These are phyloP conservation scores for Cladosporium sp. DNA, from an alignment of 2,329 filamentous ascomycete genomes.

Conservation along the genomic window DNA sequence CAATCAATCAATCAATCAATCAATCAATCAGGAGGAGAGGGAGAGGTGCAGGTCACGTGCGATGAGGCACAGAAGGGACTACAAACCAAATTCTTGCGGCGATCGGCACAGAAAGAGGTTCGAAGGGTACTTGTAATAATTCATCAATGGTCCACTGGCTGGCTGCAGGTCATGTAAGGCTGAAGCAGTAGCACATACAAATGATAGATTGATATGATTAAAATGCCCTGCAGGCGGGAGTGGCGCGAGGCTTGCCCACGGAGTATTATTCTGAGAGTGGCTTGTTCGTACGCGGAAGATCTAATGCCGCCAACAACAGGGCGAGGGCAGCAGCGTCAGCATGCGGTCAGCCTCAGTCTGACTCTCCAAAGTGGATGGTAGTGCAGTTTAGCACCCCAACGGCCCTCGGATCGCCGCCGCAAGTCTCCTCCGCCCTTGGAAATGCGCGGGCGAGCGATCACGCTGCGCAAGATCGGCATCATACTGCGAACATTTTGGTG, in stretches of 20 bases:
- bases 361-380: not conserved
- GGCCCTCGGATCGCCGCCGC: conserved; percentile 5
- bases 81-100: conserved; percentile 10
- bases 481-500: conserved; percentile 12
- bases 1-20: not conserved
- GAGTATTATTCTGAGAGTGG: not conserved
- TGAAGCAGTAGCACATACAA: not conserved
- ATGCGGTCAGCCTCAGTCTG: not conserved
- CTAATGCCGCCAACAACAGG: not conserved
- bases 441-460: conserved; percentile 6
- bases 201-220: not conserved
- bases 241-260: not conserved
- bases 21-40: not conserved
- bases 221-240: not conserved
- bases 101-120: not conserved
- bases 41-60: not conserved
- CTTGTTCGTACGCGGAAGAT: conserved; percentile 5
- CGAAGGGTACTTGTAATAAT: not conserved
- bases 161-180: not conserved
- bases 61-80: not conserved
- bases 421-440: not conserved
- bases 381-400: conserved; percentile 11
- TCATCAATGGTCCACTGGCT: not conserved
- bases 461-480: conserved; percentile 18
- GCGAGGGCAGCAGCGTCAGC: not conserved